Percentiles rank a stretch among this genome's conserved stretches.
phyloP scores from a whole-genome alignment of 495 filamentous ascomycete genomes.

The Penicillium diatomitis region DNA sequence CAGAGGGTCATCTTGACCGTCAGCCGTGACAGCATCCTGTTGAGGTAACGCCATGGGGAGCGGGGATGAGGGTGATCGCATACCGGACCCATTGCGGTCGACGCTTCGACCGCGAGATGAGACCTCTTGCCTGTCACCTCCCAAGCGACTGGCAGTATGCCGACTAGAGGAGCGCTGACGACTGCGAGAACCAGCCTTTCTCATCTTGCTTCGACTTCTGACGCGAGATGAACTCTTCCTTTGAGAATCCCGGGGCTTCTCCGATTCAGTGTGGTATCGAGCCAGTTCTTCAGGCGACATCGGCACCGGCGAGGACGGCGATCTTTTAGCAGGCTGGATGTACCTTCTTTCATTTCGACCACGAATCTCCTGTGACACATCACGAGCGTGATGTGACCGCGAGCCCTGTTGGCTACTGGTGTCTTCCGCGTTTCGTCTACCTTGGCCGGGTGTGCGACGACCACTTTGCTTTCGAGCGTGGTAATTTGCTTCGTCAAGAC shows the following conservation, averaged over 20 bases:
- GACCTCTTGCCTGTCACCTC: slow-evolving; percentile 31
- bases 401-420: slow-evolving; percentile 41
- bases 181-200: slow-evolving; percentile 27
- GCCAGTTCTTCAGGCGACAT: slow-evolving; percentile 84
- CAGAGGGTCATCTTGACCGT: slow-evolving; percentile 49
- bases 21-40: slow-evolving; percentile 18
- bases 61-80: slow-evolving; percentile 73
- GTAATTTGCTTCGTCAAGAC: slow-evolving; percentile 65
- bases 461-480: slow-evolving; percentile 46
- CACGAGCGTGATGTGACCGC: slow-evolving; percentile 41
- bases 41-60: slow-evolving; percentile 52
- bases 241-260: slow-evolving; percentile 31
- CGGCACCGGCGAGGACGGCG: slow-evolving; percentile 80
- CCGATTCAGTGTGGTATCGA: slow-evolving; percentile 41
- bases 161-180: slow-evolving; percentile 34
- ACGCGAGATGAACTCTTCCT: slow-evolving; percentile 32
- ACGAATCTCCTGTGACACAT: slow-evolving; percentile 60
- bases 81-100: slow-evolving; percentile 48
- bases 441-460: slow-evolving; percentile 49
- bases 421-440: slow-evolving; percentile 41
- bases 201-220: slow-evolving; percentile 30
- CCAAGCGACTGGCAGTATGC: slow-evolving; percentile 38
- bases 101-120: slow-evolving; percentile 41
- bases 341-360: slow-evolving; percentile 56
- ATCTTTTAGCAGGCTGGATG: slow-evolving; percentile 75